Base-by-base conservation (phyloP, 2,329 filamentous ascomycete genomes). In the Xylaria sp. region DNA sequence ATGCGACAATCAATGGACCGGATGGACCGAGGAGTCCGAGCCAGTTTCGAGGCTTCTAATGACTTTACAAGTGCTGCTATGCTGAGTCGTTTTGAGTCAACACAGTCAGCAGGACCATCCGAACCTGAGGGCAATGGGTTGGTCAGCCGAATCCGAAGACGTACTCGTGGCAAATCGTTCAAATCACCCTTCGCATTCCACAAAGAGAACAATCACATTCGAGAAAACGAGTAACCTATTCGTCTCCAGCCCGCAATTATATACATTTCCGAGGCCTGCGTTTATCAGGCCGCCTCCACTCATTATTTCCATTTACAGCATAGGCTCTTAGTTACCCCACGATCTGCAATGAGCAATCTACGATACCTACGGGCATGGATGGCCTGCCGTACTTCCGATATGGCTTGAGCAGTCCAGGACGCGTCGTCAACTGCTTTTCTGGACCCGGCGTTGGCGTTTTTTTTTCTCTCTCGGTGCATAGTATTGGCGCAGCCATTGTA, bases 51-150 rank as follows among this genome's bases (percentile, higher is more conserved):
- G 81, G 89, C 89, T 44, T 96, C 91, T 79, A 92, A 90, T 75
- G 96, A 98, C 76, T 97, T 97, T 77, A 97, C 95, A 0, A 94
- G 92, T 33, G 94, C 94, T 15, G 93, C 93, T 44, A 90, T 95
- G 78, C 83, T 99, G 73, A 91, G 90, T 57, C 88, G 94, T 71
- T 89, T 97, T 72, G 96, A 97, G 82, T 94, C 92, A 28, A 88
- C 85, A 59, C 87, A 89, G 63, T 90, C 86, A 67, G 78, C 85
- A 68, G 78, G 57, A 4, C 17, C 66, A 13, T 64, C 61, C 28
- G 65, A 70, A 38, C 57, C 63, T 4, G 59, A 75, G 58, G 74
- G 67, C 20, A 71, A 66, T 42, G 76, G 75, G n/a, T 70, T 79
- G 51, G 76, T 79, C n/a, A 74, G 66, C 56, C 71, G 74, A 17